Evolutionary conservation across 2,329 filamentous ascomycete species (phyloP).

Genomic region (Aspergillus intermedius): DNA sequence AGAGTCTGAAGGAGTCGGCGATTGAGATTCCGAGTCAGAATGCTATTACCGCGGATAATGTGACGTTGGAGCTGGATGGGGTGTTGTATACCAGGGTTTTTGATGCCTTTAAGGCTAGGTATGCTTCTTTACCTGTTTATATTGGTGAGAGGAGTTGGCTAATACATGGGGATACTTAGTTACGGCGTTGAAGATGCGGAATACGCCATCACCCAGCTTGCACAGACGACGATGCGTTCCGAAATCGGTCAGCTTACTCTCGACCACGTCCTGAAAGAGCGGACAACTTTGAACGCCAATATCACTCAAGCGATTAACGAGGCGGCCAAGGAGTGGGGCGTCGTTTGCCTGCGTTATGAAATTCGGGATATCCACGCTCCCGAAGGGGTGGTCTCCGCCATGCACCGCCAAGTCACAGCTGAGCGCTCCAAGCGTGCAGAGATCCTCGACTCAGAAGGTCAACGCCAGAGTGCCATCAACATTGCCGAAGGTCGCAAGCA

Average conservation of each 20-base stretch:
- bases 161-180: conserved; percentile 41
- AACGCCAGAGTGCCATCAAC: conserved; percentile 95
- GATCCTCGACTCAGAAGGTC: conserved; percentile 94
- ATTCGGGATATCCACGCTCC: conserved; percentile 98
- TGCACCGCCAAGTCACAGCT: conserved; percentile 96
- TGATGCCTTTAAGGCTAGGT: conserved; percentile 97
- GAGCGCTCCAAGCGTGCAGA: conserved; percentile 96
- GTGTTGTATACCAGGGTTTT: conserved; percentile 94
- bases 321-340: conserved; percentile 92
- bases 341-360: conserved; percentile 93
- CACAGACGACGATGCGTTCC: conserved; percentile 97
- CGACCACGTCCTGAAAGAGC: conserved; percentile 96
- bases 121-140: conserved; percentile 22
- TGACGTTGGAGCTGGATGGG: conserved; percentile 91
- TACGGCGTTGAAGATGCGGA: conserved; percentile 98
- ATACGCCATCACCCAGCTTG: conserved; percentile 95
- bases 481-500: conserved; percentile 97
- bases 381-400: conserved; percentile 85
- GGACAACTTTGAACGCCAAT: conserved; percentile 90
- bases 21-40: conserved; percentile 97
- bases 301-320: conserved; percentile 99
- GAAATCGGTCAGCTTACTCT: conserved; percentile 95
- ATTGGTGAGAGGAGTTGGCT: conserved; percentile 1
- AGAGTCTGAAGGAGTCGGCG: conserved; percentile 90
- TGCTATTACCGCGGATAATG: conserved; percentile 97